Percentiles rank a stretch among this genome's conserved stretches.
phyloP scores from a whole-genome alignment of 306 rosid genomes.

The Adenanthera pavonina region DNA sequence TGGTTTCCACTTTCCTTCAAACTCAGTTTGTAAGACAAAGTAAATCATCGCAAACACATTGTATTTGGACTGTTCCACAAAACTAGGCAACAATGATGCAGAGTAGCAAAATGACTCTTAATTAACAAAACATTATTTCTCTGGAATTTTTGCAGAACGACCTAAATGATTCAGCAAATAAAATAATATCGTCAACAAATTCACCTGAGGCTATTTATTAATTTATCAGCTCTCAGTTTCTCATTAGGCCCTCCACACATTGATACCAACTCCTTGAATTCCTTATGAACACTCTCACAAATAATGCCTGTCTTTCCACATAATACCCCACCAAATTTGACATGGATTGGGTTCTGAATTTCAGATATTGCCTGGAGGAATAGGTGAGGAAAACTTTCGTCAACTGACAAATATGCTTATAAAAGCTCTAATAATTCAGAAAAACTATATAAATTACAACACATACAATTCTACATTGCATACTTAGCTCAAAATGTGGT shows the following conservation, averaged over 20 bases:
- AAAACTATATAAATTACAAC: slow-evolving; percentile 3
- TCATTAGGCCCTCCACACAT: slow-evolving; percentile 95
- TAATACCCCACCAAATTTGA: slow-evolving; percentile 56
- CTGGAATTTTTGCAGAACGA: slow-evolving; percentile 25
- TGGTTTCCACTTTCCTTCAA: background rate
- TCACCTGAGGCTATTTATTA: slow-evolving; percentile 73
- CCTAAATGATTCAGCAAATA: slow-evolving; percentile 10
- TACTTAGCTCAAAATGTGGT: background rate
- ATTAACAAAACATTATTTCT: background rate
- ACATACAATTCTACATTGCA: slow-evolving; percentile 5
- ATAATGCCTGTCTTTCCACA: slow-evolving; percentile 75
- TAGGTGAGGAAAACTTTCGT: slow-evolving; percentile 30
- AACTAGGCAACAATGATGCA: background rate
- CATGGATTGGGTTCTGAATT: slow-evolving; percentile 72
- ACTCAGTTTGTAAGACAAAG: background rate
- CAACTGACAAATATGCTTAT: slow-evolving; percentile 18
- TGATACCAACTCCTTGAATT: slow-evolving; percentile 73
- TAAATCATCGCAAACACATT: background rate
- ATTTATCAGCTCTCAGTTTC: slow-evolving; percentile 70
- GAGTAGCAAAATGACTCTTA: background rate
- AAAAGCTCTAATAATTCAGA: slow-evolving; percentile 14
- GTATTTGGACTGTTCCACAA: background rate
- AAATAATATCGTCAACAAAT: slow-evolving; percentile 36
- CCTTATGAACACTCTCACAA: slow-evolving; percentile 74
- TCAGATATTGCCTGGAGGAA: slow-evolving; percentile 78